These are phyloP conservation scores for Hypoxylon sp. DNA, from an alignment of 2,329 filamentous ascomycete genomes.

Conservation along the genomic window DNA sequence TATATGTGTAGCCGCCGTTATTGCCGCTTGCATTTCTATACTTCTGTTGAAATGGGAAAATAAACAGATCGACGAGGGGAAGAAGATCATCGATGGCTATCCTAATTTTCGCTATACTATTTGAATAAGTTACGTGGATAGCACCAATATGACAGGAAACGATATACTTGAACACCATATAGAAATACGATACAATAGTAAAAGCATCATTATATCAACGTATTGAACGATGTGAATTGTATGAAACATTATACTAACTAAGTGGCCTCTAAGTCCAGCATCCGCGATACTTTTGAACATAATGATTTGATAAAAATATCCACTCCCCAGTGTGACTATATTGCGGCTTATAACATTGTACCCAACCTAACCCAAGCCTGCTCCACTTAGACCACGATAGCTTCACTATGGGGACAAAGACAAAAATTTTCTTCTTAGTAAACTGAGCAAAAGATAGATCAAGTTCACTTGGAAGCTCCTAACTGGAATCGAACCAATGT, in stretches of 20 bases:
- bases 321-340: no score
- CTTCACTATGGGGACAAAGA: slow-evolving; percentile 5
- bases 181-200: no score
- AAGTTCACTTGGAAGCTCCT: slow-evolving; percentile 13
- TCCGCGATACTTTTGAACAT: no score
- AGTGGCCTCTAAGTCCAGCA: no score
- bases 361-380: not conserved
- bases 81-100: slow-evolving; percentile 28
- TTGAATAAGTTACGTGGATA: no score
- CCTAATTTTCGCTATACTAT: slow-evolving; percentile 33
- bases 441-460: not conserved
- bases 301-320: slow-evolving; percentile 8
- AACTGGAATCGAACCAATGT: slow-evolving; percentile 32
- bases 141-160: no score
- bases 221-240: no score
- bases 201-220: no score
- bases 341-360: no score
- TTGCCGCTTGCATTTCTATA: slow-evolving; percentile 34
- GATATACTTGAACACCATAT: no score
- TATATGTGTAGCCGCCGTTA: slow-evolving; percentile 33
- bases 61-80: slow-evolving; percentile 26
- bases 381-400: slow-evolving; percentile 18
- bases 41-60: slow-evolving; percentile 21
- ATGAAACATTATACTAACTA: no score
- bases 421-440: not conserved